Evolutionary conservation across 1,139 yeast species (phyloP).

Genomic region (Yarrowia galli): DNA sequence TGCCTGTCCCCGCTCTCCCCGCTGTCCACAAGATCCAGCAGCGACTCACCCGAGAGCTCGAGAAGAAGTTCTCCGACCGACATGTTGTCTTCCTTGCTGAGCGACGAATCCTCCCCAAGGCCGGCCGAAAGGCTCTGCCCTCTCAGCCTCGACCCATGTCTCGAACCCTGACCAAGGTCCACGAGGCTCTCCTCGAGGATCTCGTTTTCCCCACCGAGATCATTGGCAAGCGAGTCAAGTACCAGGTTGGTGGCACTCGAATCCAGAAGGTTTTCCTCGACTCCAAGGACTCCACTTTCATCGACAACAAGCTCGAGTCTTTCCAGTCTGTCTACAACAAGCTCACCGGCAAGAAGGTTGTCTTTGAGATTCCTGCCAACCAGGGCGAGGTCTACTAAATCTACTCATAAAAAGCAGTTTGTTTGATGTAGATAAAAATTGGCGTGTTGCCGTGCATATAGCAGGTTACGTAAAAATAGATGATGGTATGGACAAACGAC

Average conservation of each 20-base stretch:
- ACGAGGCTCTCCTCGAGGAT: slow-evolving; percentile 98
- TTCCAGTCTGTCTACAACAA: slow-evolving; percentile 98
- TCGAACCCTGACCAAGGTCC: slow-evolving; percentile 98
- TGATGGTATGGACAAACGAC: slow-evolving; percentile 34
- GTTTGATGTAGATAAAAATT: slow-evolving; percentile 18
- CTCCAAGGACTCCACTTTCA: slow-evolving; percentile 96
- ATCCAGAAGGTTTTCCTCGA: slow-evolving; percentile 97
- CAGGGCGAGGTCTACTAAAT: slow-evolving; percentile 69
- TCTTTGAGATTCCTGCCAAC: slow-evolving; percentile 85
- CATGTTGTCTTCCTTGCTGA: slow-evolving; percentile 99
- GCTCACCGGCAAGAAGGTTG: slow-evolving; percentile 99
- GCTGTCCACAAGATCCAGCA: slow-evolving; percentile 96
- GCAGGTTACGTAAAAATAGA: slow-evolving; percentile 28
- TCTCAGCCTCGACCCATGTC: slow-evolving; percentile 99
- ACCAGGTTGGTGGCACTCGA: slow-evolving; percentile 99
- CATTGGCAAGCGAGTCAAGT: slow-evolving; percentile 98
- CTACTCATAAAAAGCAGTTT: background rate
- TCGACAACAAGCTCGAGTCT: slow-evolving; percentile 99
- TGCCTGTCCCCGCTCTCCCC: slow-evolving; percentile 93
- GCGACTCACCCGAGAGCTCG: slow-evolving; percentile 97
- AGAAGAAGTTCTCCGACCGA: slow-evolving; percentile 99
- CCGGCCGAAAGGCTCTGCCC: slow-evolving; percentile 80
- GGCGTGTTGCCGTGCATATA: slow-evolving; percentile 36
- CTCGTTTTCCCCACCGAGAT: slow-evolving; percentile 99
- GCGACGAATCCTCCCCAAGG: slow-evolving; percentile 99